Evolutionary conservation across 2,329 filamentous ascomycete genomes (phyloP).

Genomic region (Apiospora sp.): DNA sequence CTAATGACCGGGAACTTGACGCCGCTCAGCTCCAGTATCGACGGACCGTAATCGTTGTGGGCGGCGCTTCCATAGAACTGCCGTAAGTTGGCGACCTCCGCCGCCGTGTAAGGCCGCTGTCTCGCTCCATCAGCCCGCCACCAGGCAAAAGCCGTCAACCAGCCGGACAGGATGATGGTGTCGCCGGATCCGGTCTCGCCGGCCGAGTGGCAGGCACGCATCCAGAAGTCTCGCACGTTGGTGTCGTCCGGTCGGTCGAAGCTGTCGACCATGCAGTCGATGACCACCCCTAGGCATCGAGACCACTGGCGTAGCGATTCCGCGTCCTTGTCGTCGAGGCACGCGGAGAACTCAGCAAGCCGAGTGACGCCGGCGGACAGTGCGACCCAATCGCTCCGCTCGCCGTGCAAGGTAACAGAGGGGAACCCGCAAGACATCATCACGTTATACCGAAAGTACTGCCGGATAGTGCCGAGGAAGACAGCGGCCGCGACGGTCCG

Average conservation of each 20-base stretch:
- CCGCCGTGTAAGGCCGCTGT: neutral
- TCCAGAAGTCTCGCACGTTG: neutral
- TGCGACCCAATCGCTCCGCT: conserved; percentile 52
- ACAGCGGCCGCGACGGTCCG: conserved; percentile 51
- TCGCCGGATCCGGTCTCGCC: neutral
- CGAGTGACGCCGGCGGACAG: conserved; percentile 46
- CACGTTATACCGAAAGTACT: conserved; percentile 53
- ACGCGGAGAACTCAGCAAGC: conserved; percentile 45
- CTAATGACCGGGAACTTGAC: neutral
- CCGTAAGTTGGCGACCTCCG: neutral
- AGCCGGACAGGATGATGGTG: neutral
- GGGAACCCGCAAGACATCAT: conserved; percentile 56
- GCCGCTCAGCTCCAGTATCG: neutral
- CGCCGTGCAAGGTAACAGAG: conserved; percentile 58
- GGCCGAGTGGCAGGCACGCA: neutral
- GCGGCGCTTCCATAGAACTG: neutral
- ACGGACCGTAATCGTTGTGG: neutral
- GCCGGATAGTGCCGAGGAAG: conserved; percentile 60
- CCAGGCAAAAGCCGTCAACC: neutral
- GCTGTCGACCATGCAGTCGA: neutral
- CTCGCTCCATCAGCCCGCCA: neutral
- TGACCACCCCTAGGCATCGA: neutral
- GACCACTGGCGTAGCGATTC: neutral
- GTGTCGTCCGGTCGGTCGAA: neutral
- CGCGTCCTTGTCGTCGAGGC: neutral